Percentiles rank a stretch among this genome's conserved stretches.
phyloP scores from a whole-genome alignment of 805 yeast species.

The Saturnispora diversa region DNA sequence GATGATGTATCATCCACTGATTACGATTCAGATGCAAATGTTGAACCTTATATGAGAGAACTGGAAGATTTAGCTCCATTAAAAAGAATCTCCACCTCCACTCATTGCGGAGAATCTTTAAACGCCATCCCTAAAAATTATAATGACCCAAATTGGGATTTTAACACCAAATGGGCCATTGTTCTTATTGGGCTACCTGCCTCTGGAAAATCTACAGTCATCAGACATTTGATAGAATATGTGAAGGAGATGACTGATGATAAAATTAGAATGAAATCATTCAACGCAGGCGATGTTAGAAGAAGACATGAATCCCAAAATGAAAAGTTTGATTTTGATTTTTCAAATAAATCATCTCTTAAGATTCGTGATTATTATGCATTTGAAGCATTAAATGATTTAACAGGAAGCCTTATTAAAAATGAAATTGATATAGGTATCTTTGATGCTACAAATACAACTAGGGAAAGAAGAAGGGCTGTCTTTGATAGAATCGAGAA shows the following conservation, averaged over 20 bases:
- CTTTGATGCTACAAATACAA: slow-evolving; percentile 64
- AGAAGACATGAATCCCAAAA: slow-evolving; percentile 29
- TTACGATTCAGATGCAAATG: slow-evolving; percentile 7
- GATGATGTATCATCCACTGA: slow-evolving; percentile 6
- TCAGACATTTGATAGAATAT: slow-evolving; percentile 23
- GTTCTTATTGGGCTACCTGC: slow-evolving; percentile 82
- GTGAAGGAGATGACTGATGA: slow-evolving; percentile 14
- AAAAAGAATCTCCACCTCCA: neutral
- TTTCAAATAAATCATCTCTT: slow-evolving; percentile 35
- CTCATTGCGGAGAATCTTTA: neutral
- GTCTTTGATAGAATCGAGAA: slow-evolving; percentile 47
- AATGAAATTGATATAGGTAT: slow-evolving; percentile 89
- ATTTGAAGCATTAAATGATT: slow-evolving; percentile 76
- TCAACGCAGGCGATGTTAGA: slow-evolving; percentile 47
- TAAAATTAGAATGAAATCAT: slow-evolving; percentile 27
- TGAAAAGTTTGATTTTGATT: slow-evolving; percentile 24
- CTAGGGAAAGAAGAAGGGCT: slow-evolving; percentile 47
- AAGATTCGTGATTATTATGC: slow-evolving; percentile 86
- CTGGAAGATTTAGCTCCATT: neutral
- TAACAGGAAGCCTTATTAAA: slow-evolving; percentile 61
- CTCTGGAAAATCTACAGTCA: slow-evolving; percentile 67
- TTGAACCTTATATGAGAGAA: neutral
- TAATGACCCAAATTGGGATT: slow-evolving; percentile 8
- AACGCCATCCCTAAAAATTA: neutral
- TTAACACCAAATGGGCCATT: slow-evolving; percentile 26